These are phyloP conservation scores for Cryptococcus sp. DNA, from an alignment of 1,284 basidiomycete species.

Conservation along the genomic window DNA sequence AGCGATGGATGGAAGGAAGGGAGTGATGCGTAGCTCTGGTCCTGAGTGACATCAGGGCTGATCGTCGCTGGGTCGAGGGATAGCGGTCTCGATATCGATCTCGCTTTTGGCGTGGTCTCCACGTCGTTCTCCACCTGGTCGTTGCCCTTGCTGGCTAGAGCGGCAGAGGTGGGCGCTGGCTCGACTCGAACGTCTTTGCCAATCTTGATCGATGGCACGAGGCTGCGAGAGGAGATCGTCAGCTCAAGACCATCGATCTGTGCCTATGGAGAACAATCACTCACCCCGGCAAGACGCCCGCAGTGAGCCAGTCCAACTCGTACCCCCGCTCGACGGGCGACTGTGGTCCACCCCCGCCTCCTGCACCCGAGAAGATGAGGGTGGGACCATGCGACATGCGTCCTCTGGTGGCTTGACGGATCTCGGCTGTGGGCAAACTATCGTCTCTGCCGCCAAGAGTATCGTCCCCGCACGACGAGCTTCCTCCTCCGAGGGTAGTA, in stretches of 20 bases:
- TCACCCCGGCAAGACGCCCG: constrained; percentile 31
- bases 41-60: neutral
- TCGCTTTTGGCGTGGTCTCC: neutral
- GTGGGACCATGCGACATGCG: constrained; percentile 35
- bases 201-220: constrained; percentile 29
- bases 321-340: constrained; percentile 11
- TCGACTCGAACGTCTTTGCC: constrained; percentile 22
- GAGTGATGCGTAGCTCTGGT: constrained; percentile 8
- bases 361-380: constrained; percentile 17
- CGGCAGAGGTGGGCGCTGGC: constrained; percentile 13
- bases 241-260: neutral
- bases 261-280: constrained; percentile 2
- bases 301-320: constrained; percentile 38
- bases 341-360: constrained; percentile 4
- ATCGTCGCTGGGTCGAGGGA: neutral
- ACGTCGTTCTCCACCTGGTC: neutral
- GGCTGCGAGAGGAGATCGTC: constrained; percentile 7
- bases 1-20: constrained; percentile 14
- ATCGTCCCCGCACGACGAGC: constrained; percentile 1
- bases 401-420: constrained; percentile 29
- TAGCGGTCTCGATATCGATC: neutral
- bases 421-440: constrained; percentile 14
- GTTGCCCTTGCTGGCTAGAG: neutral
- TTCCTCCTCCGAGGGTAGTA: neutral
- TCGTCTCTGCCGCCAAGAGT: constrained; percentile 2